Conservation (phyloP, 2,329 filamentous ascomycete genomes). For the Trichothecium sympodiale region DNA sequence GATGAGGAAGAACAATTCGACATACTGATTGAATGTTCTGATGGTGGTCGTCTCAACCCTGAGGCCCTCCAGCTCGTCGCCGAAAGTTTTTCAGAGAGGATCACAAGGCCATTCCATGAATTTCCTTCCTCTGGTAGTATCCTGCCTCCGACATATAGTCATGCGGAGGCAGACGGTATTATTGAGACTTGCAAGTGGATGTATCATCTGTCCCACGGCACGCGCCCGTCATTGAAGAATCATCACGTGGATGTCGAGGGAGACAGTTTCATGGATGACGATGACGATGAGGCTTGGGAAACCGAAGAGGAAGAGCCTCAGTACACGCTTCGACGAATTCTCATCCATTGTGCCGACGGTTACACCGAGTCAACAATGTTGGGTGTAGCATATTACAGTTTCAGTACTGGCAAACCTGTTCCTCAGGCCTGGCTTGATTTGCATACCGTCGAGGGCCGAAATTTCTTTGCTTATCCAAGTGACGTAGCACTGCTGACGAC, state of each 20-base stretch:
- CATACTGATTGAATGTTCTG: slow-evolving; percentile 78
- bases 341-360: slow-evolving; percentile 90
- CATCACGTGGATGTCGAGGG: slow-evolving; percentile 17
- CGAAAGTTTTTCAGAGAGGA: slow-evolving; percentile 37
- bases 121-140: slow-evolving; percentile 95
- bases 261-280: slow-evolving; percentile 13
- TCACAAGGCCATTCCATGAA: slow-evolving; percentile 34
- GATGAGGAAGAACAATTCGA: slow-evolving; percentile 59
- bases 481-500: slow-evolving; percentile 75
- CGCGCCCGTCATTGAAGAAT: slow-evolving; percentile 22
- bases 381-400: slow-evolving; percentile 86
- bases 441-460: slow-evolving; percentile 69
- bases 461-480: slow-evolving; percentile 92
- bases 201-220: slow-evolving; percentile 67
- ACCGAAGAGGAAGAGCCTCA: slow-evolving; percentile 23
- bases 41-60: slow-evolving; percentile 67
- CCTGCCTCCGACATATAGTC: slow-evolving; percentile 71
- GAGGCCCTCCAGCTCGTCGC: slow-evolving; percentile 53
- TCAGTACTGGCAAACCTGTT: slow-evolving; percentile 68
- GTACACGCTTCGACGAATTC: slow-evolving; percentile 48
- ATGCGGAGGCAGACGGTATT: slow-evolving; percentile 72
- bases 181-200: slow-evolving; percentile 86
- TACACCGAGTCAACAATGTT: slow-evolving; percentile 92
- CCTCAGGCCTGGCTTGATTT: slow-evolving; percentile 81
- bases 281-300: slow-evolving; percentile 15